Base-by-base conservation (phyloP, 169 alveolate genomes). In the Plasmodium malariae region DNA sequence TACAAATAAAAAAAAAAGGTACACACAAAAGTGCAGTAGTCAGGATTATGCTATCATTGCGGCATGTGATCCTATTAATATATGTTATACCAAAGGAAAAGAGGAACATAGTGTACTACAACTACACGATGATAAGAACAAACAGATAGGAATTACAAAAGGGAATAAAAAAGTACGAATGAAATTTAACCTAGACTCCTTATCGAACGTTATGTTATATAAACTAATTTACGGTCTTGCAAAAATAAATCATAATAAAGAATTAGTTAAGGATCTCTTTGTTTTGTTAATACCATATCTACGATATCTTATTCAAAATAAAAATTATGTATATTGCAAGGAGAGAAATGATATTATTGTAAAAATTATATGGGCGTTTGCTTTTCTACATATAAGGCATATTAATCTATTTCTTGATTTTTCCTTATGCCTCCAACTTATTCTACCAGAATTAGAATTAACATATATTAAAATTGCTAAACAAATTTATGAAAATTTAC, bases 361-460 rank as follows among this genome's bases (percentile, higher is more conserved):
- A 9, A 80, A 80, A 65, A 55, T 80, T 48, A 48, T 80, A 19
- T 80, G 89, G 89, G 26, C 89, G 12, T 80, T 45, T 80, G 89
- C 89, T 19, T 80, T 36, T 17, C 43, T 80, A 43, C 65, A 80
- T 14, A 51, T 57, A 24, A 30, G 89, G 34, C 62, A 80, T 69
- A 55, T 80, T 9, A 24, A 80, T 11, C 45, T 80, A 17, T 80
- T 80, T 80, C 34, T 80, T 24, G 89, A 80, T 51, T 45, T 80
- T 28, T 80, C 89, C 34, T 26, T 80, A 17, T 63, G 54, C 36
- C 62, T 80, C 30, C 89, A 80, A 57, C 12, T 48, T 11, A 32
- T 55, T 14, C 40, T 80, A 11, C n/a, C 12, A 24, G 49, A 80
- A 28, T 40, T 51, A 26, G 48, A 65, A n/a, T 40, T 65, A 43